Base-by-base conservation (phyloP, 2,329 filamentous ascomycete genomes). In the Anisogramma anomala region DNA sequence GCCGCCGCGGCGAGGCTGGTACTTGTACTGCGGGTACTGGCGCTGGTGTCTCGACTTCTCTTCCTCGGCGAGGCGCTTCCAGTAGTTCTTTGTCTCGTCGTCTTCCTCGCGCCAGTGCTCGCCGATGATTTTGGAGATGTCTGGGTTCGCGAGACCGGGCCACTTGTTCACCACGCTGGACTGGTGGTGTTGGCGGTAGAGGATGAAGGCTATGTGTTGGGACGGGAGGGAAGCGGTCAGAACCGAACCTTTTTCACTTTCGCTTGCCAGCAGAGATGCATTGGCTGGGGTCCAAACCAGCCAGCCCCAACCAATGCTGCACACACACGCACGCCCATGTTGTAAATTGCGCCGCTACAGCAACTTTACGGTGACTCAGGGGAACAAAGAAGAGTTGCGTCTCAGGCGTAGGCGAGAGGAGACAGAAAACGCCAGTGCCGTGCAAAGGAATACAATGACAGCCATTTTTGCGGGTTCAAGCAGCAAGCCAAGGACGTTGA, bases 121-220 rank as follows among this genome's bases (percentile, higher is more conserved):
- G 39, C 89, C 89, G 52, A 96, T 94, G 53, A 96, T 93, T 63
- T 95, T 95, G 50, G 89, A 95, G 53, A 96, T 94, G 39, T 95
- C 86, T 3, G 89, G 89, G 61, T 96, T 96, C 33, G 88, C 80
- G 49, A 95, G 75, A 33, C 86, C 84, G n/a, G 88, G 89, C 54
- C 95, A 76, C 52, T 84, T 74, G 40, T 79, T 71, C 27, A 88
- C 82, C 37, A 96, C 85, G 36, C 77, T 70, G 14, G 83, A 78
- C 61, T 96, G 89, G 54, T 91, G 82, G 59, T 93, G 83, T 59
- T 96, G 88, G 28, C 91, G 86, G 66, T 94, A 98, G 53, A 98
- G 71, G 51, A 98, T 98, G 66, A 98, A 98, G 37, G 89, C 91
- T 98, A 38, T 42, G 43, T 60, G 58, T 58, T 55, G 59, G 51